phyloP scores from a whole-genome alignment of 23 red algal genomes.

The Chondrus crispus region DNA sequence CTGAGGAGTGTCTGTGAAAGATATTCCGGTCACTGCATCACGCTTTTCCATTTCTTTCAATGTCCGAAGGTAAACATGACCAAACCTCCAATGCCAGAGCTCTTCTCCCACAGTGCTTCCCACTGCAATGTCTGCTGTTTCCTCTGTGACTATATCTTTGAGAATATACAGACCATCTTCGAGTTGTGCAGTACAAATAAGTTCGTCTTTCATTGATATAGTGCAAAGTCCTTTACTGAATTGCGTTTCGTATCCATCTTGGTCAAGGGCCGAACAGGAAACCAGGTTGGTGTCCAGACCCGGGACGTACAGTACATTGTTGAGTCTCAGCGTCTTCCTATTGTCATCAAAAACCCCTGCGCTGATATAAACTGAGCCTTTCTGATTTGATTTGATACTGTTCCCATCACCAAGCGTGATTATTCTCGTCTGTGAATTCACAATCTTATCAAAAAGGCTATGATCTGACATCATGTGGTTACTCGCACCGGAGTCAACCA shows the following conservation, averaged over 20 bases:
- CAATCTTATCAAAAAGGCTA: background rate
- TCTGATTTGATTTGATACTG: background rate
- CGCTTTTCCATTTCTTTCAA: background rate
- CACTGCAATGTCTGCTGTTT: too few relatives aligned
- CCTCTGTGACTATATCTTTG: too few relatives aligned
- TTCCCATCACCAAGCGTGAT: background rate
- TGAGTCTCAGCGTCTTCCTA: background rate
- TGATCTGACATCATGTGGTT: background rate
- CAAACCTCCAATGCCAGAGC: conserved; percentile 21
- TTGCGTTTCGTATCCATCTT: background rate
- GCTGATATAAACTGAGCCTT: too few relatives aligned
- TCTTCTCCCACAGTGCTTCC: too few relatives aligned
- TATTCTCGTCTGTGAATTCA: background rate
- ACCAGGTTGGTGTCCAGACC: background rate
- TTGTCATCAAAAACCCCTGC: background rate
- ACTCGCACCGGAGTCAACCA: conserved; percentile 12
- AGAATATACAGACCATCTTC: too few relatives aligned
- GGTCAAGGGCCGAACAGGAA: background rate
- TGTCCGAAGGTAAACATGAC: background rate
- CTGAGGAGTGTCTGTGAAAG: background rate
- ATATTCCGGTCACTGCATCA: background rate
- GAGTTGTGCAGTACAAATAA: too few relatives aligned
- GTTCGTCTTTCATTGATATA: too few relatives aligned
- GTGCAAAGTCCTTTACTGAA: background rate
- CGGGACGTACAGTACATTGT: background rate